A percentile compares a stretch with the other conserved stretches of the same genome.
Evolutionary conservation across 1,284 basidiomycete species (phyloP).

Genomic region (Mrakiaceae sp.): DNA sequence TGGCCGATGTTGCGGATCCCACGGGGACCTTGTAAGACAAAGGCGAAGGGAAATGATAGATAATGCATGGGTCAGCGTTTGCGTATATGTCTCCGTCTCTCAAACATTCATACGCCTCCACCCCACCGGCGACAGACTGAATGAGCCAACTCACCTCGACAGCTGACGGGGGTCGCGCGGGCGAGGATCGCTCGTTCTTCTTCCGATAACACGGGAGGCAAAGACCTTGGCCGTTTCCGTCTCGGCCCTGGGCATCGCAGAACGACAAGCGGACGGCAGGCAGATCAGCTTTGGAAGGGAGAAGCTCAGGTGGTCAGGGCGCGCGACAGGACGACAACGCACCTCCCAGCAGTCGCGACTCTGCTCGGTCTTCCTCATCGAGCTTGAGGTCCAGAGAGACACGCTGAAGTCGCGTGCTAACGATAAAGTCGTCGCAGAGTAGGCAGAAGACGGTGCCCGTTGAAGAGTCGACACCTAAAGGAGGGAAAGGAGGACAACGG

Average conservation of each 20-base stretch:
- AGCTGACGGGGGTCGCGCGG: background rate
- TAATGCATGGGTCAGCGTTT: background rate
- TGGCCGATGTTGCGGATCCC: constrained; percentile 40
- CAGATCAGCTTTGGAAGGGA: background rate
- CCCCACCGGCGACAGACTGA: background rate
- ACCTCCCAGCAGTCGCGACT: too few relatives aligned
- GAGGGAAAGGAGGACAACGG: background rate
- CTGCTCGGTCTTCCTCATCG: background rate
- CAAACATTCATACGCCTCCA: background rate
- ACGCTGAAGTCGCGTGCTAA: constrained; percentile 42
- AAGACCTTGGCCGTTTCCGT: constrained; percentile 35
- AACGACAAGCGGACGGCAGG: background rate
- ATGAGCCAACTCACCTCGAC: constrained; percentile 1
- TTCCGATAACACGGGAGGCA: constrained; percentile 36
- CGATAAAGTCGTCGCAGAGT: constrained; percentile 49
- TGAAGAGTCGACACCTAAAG: constrained; percentile 46
- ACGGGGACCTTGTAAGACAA: constrained; percentile 45
- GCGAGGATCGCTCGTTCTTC: background rate
- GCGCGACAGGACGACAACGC: too few relatives aligned
- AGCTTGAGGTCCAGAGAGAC: constrained; percentile 43
- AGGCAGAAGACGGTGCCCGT: constrained; percentile 50
- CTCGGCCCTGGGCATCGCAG: background rate
- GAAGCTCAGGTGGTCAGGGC: too few relatives aligned
- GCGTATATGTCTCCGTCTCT: too few relatives aligned
- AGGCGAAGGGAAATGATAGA: background rate